phyloP scores from a whole-genome alignment of 208 protist species.

The Trypanosoma melophagium region DNA sequence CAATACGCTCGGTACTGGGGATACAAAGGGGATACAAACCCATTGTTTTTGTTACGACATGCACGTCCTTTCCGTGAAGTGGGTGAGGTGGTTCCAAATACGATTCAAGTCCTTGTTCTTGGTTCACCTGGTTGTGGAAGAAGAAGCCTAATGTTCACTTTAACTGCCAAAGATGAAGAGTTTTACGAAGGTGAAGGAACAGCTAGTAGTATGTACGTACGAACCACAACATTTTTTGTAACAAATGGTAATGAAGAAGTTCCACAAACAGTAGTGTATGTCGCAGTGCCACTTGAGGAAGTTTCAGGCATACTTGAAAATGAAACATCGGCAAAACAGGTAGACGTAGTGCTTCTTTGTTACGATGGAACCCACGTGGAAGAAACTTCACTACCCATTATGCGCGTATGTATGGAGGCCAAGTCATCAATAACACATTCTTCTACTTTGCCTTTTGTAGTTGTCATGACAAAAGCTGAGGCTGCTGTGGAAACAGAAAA shows the following conservation, averaged over 20 bases:
- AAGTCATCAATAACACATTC: conserved; percentile 30
- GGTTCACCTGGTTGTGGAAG: conserved; percentile 53
- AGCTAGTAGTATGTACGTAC: conserved; percentile 32
- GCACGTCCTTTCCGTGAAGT: conserved; percentile 43
- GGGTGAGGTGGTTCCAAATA: conserved; percentile 65
- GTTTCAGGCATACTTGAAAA: conserved; percentile 48
- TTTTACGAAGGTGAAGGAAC: conserved; percentile 17
- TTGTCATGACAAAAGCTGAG: conserved; percentile 86
- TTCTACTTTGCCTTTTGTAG: conserved; percentile 55
- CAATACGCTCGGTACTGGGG: conserved; percentile 86
- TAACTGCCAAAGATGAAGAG: conserved; percentile 36
- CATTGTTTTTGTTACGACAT: conserved; percentile 62
- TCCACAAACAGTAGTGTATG: conserved; percentile 69
- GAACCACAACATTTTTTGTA: conserved; percentile 61
- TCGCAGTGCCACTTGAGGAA: conserved; percentile 37
- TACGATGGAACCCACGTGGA: conserved; percentile 57
- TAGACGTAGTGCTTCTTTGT: conserved; percentile 83
- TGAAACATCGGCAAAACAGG: conserved; percentile 43
- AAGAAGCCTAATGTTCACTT: conserved; percentile 47
- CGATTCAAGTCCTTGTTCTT: conserved; percentile 68
- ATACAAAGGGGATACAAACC: conserved; percentile 76
- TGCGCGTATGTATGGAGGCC: conserved; percentile 38
- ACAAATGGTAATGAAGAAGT: conserved; percentile 39
- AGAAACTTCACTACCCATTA: conserved; percentile 41
- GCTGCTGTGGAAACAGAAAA: conserved; percentile 9